Evolutionary conservation across 2,329 filamentous ascomycete genomes (phyloP).

Genomic region (Coleophoma eucalyptorum): DNA sequence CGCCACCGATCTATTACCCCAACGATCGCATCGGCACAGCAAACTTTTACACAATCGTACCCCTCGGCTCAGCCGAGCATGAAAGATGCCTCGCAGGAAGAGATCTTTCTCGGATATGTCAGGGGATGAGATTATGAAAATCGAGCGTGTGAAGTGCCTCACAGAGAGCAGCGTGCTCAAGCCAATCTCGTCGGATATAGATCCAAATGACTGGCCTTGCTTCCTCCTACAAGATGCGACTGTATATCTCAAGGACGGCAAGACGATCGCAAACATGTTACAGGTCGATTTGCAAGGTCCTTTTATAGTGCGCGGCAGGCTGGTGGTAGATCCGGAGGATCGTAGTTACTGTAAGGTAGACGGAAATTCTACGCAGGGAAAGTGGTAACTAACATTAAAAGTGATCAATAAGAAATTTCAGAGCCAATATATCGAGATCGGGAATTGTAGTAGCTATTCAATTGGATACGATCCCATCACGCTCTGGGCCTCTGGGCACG

Average conservation of each 20-base stretch:
- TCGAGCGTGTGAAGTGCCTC: conserved; percentile 16
- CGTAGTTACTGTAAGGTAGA: conserved; percentile 34
- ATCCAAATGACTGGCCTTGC: conserved; percentile 52
- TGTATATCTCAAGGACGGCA: conserved; percentile 51
- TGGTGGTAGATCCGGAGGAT: conserved; percentile 46
- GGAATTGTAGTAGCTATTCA: conserved; percentile 44
- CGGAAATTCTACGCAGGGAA: not conserved
- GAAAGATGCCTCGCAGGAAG: not conserved
- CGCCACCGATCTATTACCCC: too few species aligned
- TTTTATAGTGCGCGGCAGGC: conserved; percentile 54
- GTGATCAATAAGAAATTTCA: conserved; percentile 20
- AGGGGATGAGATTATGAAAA: not conserved
- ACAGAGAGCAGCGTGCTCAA: conserved; percentile 3
- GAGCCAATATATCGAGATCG: conserved; percentile 47
- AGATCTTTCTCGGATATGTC: conserved; percentile 1
- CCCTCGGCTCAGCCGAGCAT: too few species aligned
- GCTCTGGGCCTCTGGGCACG: conserved; percentile 62
- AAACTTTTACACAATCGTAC: too few species aligned
- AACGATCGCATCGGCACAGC: too few species aligned
- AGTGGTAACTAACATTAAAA: conserved; percentile 18
- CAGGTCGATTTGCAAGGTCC: conserved; percentile 56
- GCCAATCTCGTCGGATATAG: conserved; percentile 21
- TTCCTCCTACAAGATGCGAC: conserved; percentile 59
- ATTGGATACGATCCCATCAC: conserved; percentile 52
- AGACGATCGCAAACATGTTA: conserved; percentile 56